These are phyloP conservation scores for Leccinum subtestaceum DNA, from an alignment of 768 basidiomycete species.

Conservation along the genomic window DNA sequence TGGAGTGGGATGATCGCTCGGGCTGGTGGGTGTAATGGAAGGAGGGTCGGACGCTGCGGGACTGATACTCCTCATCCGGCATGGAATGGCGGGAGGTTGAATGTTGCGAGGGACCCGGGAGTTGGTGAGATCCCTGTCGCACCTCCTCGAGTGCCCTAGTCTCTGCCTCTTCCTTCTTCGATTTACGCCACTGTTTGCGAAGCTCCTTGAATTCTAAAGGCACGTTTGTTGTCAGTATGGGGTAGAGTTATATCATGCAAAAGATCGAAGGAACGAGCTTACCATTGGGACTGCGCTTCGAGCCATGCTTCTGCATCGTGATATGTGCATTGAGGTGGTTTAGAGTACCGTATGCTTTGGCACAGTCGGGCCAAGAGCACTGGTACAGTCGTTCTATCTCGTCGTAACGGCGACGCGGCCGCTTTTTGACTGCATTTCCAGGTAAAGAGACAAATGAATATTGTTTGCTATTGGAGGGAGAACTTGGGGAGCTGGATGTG, in stretches of 20 bases:
- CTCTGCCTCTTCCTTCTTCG: conserved; percentile 73
- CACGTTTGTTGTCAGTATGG: conserved; percentile 9
- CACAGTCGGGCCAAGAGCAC: conserved; percentile 76
- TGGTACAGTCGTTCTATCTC: conserved; percentile 94
- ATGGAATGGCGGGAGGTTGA: conserved; percentile 27
- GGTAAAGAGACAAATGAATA: conserved; percentile 82
- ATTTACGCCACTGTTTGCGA: conserved; percentile 92
- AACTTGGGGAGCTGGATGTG: conserved; percentile 22
- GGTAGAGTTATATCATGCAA: not conserved
- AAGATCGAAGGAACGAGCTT: conserved; percentile 29
- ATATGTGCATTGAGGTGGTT: conserved; percentile 99
- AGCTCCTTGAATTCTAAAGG: conserved; percentile 93
- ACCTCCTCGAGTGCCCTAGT: conserved; percentile 15
- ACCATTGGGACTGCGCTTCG: conserved; percentile 89
- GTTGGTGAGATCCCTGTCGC: conserved; percentile 19
- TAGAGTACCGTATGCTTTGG: conserved; percentile 89
- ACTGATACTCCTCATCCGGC: conserved; percentile 22
- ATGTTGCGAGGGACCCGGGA: conserved; percentile 17
- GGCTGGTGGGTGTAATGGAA: conserved; percentile 29
- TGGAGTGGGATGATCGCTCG: conserved; percentile 12
- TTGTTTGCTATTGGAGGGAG: conserved; percentile 55
- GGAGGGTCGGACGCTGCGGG: conserved; percentile 18
- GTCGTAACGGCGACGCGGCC: conserved; percentile 83
- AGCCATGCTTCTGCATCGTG: conserved; percentile 95
- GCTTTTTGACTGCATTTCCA: conserved; percentile 78